Percentiles rank a stretch among this genome's conserved stretches.
Conservation (phyloP, 1,139 yeast genomes). For the Lodderomyces elongisporus region DNA sequence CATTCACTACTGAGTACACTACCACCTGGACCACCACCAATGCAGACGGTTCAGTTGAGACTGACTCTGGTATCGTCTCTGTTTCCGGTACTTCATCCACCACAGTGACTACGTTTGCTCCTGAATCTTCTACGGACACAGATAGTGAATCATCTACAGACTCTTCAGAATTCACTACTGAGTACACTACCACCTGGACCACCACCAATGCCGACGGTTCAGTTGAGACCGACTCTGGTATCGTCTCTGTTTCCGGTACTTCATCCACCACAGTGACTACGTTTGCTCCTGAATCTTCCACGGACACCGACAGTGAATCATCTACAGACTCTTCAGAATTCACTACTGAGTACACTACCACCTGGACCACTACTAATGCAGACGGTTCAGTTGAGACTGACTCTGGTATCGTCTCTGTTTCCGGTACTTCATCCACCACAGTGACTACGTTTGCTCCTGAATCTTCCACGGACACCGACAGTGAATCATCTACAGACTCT, state of each 20-base stretch:
- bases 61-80: constrained; percentile 11
- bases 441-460: constrained; percentile 3
- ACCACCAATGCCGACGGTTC: constrained; percentile 5
- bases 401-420: not conserved
- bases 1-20: constrained; percentile 7
- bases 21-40: constrained; percentile 15
- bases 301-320: no score
- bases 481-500: no score
- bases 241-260: constrained; percentile 3
- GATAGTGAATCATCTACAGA: no score
- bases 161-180: constrained; percentile 8
- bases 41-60: constrained; percentile 14
- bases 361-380: constrained; percentile 2
- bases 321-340: constrained; percentile 2
- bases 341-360: constrained; percentile 7
- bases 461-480: no score
- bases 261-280: constrained; percentile 5
- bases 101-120: constrained; percentile 7
- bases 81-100: constrained; percentile 4
- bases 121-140: no score
- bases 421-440: not conserved
- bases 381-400: constrained; percentile 7
- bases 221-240: constrained; percentile 6
- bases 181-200: constrained; percentile 15
- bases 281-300: no score